A percentile compares a stretch with the other conserved stretches of the same genome.
Evolutionary conservation across 495 filamentous ascomycete genomes (phyloP).

Genomic region (Bombardia bombarda): DNA sequence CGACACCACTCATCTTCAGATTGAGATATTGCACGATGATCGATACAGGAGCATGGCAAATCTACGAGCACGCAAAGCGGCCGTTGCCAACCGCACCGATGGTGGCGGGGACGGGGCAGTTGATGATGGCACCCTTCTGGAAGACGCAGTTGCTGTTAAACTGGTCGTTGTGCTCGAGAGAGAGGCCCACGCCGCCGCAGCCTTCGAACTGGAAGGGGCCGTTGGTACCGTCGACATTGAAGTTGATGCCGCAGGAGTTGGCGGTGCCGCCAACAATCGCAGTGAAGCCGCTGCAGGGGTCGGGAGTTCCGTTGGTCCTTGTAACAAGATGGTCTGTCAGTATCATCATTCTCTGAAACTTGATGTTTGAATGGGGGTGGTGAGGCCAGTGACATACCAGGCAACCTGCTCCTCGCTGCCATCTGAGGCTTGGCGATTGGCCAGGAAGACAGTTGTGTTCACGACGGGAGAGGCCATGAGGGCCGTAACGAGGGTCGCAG

Average conservation of each 20-base stretch:
- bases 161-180: neutral
- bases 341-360: neutral
- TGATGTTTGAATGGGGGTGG: neutral
- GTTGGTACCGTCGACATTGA: neutral
- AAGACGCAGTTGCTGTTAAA: conserved; percentile 6
- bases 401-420: neutral
- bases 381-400: neutral
- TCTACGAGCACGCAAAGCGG: no score
- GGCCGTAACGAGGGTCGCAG: neutral
- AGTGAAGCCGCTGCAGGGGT: conserved; percentile 1
- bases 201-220: neutral
- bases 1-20: no score
- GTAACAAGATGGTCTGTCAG: neutral
- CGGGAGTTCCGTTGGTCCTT: conserved; percentile 3
- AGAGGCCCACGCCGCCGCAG: neutral
- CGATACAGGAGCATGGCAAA: no score
- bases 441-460: neutral
- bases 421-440: neutral
- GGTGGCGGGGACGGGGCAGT: no score
- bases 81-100: no score
- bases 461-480: neutral
- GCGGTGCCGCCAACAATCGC: neutral
- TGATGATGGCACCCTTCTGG: neutral
- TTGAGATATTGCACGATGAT: no score
- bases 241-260: conserved; percentile 4